Base-by-base conservation (phyloP, 768 basidiomycete species). In the Botryobasidium botryosum region DNA sequence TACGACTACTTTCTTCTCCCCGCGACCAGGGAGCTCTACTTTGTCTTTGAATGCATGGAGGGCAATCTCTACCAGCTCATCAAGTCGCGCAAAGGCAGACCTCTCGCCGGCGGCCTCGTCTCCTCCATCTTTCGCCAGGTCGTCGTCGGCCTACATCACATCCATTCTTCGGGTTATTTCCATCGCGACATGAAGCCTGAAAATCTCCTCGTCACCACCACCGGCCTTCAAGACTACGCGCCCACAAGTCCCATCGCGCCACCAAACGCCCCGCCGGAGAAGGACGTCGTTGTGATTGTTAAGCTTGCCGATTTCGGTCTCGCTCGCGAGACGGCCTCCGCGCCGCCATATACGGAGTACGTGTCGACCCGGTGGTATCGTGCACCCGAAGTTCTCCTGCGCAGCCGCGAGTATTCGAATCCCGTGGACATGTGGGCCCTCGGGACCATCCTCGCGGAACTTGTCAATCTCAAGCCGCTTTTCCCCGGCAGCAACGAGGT, bases 181-280 rank as follows among this genome's bases (percentile, higher is more conserved):
- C 94, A 99, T 63, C 84, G 94, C 40, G 94, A 99, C 61, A 94
- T 99, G 88, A 99, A 99, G 63, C 94, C 94, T 29, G 94, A 99
- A 62, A 99, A 99, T 56, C 80, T 97, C 6, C 75, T 99, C 42
- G 94, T 99, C 54, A 97, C 94, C 15, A 97, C 94, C 2, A 94
- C 88, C 12, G 94, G 94, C 17, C 71, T 92, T 42, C 79, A 82
- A 52, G 86, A 94, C 62, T 99, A 99, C 58, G 75, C 74, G 23
- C 72, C 84, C 7, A 70, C 86, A 25, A 77, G 76, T n/a, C 77
- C 84, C 8, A 10, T n/a, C 41, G 73, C 77, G 15, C 67, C 70
- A 1, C 44, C 73, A 70, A 6, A 70, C 31, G 68, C 74, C 7
- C 70, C 77, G 31, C 69, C 74, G 45, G 92, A 96, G 55, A 82